Conservation (phyloP, 2,329 filamentous ascomycete genomes). For the Erysiphe pulchra region DNA sequence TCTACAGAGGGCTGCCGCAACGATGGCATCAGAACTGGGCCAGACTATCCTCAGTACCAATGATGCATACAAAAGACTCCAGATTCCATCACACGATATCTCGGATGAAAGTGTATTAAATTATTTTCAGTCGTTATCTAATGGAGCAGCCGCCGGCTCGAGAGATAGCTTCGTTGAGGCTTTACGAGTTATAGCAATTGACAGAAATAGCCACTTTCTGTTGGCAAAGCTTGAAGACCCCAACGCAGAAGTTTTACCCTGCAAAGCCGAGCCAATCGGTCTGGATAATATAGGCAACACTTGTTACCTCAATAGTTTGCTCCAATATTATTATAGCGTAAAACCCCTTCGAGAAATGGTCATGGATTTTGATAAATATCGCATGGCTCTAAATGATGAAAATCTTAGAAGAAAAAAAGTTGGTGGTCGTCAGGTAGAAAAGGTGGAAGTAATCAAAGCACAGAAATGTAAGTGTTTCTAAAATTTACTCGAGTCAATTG, state of each 20-base stretch:
- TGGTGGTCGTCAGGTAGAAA: slow-evolving; percentile 41
- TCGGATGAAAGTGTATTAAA: slow-evolving; percentile 12
- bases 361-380: slow-evolving; percentile 44
- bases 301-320: slow-evolving; percentile 86
- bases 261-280: slow-evolving; percentile 45
- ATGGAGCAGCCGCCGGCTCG: slow-evolving; percentile 9
- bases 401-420: slow-evolving; percentile 42
- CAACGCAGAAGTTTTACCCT: slow-evolving; percentile 10
- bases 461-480: slow-evolving; percentile 42
- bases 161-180: slow-evolving; percentile 13
- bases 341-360: slow-evolving; percentile 59
- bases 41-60: slow-evolving; percentile 7
- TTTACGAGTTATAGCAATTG: slow-evolving; percentile 11
- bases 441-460: slow-evolving; percentile 29
- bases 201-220: slow-evolving; percentile 12
- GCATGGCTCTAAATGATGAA: slow-evolving; percentile 39
- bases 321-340: slow-evolving; percentile 87
- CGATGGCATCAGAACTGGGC: slow-evolving; percentile 9
- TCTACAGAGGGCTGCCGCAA: slow-evolving; percentile 9
- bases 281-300: slow-evolving; percentile 90
- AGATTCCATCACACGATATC: slow-evolving; percentile 7
- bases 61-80: slow-evolving; percentile 13
- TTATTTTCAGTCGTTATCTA: slow-evolving; percentile 11
- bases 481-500: slow-evolving; percentile 2
- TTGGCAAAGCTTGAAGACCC: slow-evolving; percentile 13